Evolutionary conservation across 2,329 filamentous ascomycete species (phyloP).

Genomic region (Didymella sp.): DNA sequence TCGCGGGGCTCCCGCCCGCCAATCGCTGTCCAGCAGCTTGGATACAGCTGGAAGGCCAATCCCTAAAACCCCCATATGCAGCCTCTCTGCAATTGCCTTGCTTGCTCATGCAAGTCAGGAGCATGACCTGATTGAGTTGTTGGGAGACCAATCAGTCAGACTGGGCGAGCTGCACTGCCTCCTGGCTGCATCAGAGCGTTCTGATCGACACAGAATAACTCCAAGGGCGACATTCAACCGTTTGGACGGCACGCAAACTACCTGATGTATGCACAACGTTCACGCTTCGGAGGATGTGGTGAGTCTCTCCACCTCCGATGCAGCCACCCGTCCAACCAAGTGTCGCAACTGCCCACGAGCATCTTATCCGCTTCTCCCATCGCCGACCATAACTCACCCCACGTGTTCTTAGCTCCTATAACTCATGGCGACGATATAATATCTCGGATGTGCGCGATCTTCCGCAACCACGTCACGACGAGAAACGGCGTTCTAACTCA

Average conservation of each 20-base stretch:
- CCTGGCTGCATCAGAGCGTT: neutral
- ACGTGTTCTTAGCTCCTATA: neutral
- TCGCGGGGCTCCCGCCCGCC: neutral
- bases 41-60: neutral
- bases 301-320: constrained; percentile 13
- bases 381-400: neutral
- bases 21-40: neutral
- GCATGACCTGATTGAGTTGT: neutral
- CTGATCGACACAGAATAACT: neutral
- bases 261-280: constrained; percentile 3
- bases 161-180: neutral
- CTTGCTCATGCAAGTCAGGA: constrained; percentile 6
- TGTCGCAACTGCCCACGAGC: neutral
- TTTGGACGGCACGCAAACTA: neutral
- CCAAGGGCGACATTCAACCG: neutral
- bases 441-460: neutral
- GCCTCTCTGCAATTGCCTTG: neutral
- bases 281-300: constrained; percentile 3
- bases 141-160: neutral
- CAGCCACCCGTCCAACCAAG: constrained; percentile 16
- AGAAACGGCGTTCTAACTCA: neutral
- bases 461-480: neutral
- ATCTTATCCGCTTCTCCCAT: neutral
- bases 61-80: constrained; percentile 4
- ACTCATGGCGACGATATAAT: neutral